Conservation (phyloP, 306 rosid species). For the Medicago arabica region DNA sequence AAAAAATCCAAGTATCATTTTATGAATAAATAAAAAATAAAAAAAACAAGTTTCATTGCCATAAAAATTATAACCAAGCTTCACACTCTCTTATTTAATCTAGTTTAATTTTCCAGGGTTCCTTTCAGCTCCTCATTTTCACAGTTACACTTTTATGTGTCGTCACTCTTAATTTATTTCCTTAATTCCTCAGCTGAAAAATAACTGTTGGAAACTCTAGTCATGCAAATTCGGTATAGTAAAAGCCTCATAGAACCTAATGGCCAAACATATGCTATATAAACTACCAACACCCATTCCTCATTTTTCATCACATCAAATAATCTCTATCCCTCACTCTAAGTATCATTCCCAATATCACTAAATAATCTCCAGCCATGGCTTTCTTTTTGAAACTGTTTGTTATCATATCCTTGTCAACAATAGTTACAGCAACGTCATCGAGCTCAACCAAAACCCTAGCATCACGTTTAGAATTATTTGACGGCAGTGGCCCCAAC, state of each 20-base stretch:
- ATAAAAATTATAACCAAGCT: no score
- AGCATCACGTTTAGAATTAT: conserved; percentile 1
- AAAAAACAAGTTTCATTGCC: no score
- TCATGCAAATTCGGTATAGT: background rate
- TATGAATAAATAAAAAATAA: no score
- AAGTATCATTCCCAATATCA: background rate
- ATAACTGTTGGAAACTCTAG: background rate
- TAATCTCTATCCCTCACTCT: no score
- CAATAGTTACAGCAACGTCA: background rate
- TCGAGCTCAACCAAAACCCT: background rate
- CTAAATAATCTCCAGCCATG: background rate
- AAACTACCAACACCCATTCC: background rate
- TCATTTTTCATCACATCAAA: background rate
- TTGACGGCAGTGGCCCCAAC: background rate
- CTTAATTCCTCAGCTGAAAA: background rate
- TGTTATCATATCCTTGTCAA: background rate
- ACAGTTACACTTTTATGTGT: background rate
- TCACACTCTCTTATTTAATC: no score
- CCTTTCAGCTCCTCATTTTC: background rate
- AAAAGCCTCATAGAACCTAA: background rate
- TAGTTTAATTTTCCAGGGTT: no score
- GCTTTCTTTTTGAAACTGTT: conserved; percentile 30
- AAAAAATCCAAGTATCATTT: no score
- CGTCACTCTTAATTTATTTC: background rate
- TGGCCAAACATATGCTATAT: background rate